phyloP scores from a whole-genome alignment of 140 eudicot genomes.

The Senecio squalidus region DNA sequence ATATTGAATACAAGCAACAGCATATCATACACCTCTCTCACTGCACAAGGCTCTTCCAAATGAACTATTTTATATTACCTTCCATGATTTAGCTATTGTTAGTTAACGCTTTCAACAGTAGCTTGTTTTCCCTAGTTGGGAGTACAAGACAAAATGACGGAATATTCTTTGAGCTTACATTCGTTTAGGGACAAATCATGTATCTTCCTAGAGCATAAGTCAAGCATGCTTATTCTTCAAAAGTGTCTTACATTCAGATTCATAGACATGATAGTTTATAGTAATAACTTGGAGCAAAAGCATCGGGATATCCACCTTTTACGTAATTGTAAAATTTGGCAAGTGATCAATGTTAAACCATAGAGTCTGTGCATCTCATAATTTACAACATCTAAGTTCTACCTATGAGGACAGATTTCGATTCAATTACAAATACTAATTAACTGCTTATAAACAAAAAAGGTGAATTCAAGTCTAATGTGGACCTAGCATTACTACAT shows the following conservation, averaged over 20 bases:
- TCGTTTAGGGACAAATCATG: background rate
- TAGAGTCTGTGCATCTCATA: too few relatives aligned
- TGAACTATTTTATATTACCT: background rate
- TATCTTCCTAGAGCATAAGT: background rate
- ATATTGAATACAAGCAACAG: background rate
- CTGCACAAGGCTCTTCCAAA: background rate
- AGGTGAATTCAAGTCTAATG: constrained; percentile 8
- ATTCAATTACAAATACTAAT: too few relatives aligned
- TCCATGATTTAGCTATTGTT: background rate
- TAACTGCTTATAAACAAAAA: too few relatives aligned
- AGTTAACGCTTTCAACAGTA: background rate
- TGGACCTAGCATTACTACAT: constrained; percentile 7
- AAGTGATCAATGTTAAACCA: background rate
- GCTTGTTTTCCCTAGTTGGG: background rate
- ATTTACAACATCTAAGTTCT: background rate
- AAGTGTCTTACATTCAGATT: background rate
- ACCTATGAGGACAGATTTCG: too few relatives aligned
- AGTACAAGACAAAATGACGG: background rate
- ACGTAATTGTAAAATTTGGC: background rate
- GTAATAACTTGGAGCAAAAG: constrained; percentile 1
- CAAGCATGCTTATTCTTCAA: background rate
- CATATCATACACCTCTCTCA: background rate
- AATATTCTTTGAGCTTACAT: background rate
- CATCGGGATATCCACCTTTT: background rate
- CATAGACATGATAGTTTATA: background rate